Evolutionary conservation across 202 grass and related monocot genomes (phyloP).

Genomic region (Carex arenaria): DNA sequence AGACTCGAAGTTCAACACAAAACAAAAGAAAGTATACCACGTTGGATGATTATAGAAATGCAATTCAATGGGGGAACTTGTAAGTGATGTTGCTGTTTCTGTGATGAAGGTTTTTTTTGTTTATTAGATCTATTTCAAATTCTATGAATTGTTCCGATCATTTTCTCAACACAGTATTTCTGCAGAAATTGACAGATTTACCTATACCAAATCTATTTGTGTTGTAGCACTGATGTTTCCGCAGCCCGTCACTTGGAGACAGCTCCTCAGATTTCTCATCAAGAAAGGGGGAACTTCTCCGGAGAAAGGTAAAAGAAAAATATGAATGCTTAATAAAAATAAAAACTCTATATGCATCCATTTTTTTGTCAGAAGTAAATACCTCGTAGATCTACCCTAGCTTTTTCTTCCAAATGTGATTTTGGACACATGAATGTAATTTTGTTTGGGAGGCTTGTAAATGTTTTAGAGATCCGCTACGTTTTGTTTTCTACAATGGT

Average conservation of each 20-base stretch:
- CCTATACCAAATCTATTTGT: neutral
- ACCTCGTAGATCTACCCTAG: neutral
- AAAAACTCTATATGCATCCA: neutral
- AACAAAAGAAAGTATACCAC: neutral
- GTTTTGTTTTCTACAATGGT: neutral
- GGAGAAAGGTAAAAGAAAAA: neutral
- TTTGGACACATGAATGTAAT: neutral
- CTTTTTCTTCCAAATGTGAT: neutral
- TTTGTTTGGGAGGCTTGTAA: neutral
- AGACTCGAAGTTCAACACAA: neutral
- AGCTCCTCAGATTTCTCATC: neutral
- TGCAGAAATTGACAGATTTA: neutral
- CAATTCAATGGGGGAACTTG: constrained; percentile 3
- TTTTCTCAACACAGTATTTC: neutral
- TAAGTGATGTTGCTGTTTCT: neutral
- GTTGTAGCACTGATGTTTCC: neutral
- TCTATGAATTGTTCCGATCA: neutral
- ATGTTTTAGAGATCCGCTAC: neutral
- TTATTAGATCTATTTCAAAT: neutral
- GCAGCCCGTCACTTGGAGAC: neutral
- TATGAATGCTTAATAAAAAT: neutral
- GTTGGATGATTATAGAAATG: constrained; percentile 5
- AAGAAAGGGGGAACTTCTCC: neutral
- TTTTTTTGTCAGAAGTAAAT: neutral
- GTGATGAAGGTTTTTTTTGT: neutral